Conservation (phyloP, 768 basidiomycete species). For the Suillus brevipes region DNA sequence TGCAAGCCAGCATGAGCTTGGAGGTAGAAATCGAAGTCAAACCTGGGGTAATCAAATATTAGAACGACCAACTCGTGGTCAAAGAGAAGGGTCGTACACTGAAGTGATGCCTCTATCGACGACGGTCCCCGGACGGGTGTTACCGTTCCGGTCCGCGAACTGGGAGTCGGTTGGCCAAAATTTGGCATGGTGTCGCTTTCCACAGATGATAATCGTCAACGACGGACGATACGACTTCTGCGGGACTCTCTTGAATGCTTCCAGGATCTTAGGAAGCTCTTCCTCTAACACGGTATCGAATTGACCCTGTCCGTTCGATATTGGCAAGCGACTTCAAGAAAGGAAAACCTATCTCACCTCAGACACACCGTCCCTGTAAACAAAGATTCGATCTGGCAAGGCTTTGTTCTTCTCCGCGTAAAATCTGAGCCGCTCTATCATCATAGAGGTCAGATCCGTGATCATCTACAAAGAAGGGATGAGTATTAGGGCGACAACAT, state of each 20-base stretch:
- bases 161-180: slow-evolving; percentile 56
- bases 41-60: slow-evolving; percentile 33
- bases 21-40: slow-evolving; percentile 66
- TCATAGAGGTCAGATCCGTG: slow-evolving; percentile 61
- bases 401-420: slow-evolving; percentile 56
- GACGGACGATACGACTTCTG: slow-evolving; percentile 55
- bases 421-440: slow-evolving; percentile 63
- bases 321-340: neutral
- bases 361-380: slow-evolving; percentile 83
- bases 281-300: slow-evolving; percentile 58
- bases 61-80: slow-evolving; percentile 14
- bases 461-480: slow-evolving; percentile 58
- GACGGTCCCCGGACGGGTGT: slow-evolving; percentile 77
- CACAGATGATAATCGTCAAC: slow-evolving; percentile 77
- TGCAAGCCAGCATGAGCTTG: slow-evolving; percentile 77
- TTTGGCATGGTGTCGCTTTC: slow-evolving; percentile 63
- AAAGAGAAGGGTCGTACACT: slow-evolving; percentile 43
- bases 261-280: slow-evolving; percentile 62
- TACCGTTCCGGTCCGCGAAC: slow-evolving; percentile 63
- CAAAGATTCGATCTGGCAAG: slow-evolving; percentile 66
- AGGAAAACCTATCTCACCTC: slow-evolving; percentile 48
- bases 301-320: slow-evolving; percentile 54
- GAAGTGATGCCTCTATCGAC: slow-evolving; percentile 78
- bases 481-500: neutral
- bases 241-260: slow-evolving; percentile 53